Base-by-base conservation (phyloP, 1,284 basidiomycete genomes). In the Rugosomyces carneus region DNA sequence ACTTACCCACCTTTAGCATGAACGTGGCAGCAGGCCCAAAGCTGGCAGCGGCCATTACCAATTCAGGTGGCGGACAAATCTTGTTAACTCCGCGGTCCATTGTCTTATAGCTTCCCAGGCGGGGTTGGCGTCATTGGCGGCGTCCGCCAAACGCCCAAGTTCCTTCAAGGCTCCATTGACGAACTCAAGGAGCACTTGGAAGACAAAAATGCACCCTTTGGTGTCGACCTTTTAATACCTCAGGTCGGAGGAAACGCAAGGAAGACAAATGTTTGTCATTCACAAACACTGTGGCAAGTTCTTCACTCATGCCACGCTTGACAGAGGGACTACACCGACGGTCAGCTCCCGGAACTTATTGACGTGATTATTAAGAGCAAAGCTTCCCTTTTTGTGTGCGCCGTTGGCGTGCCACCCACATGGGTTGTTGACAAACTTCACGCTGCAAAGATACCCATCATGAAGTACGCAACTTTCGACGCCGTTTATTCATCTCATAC, bases 71-170 rank as follows among this genome's bases (percentile, higher is more conserved):
- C 35, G 24, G 9, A 23, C 16, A 10, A 10, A 5, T 20, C 27
- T 18, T 5, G n/a, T 13, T 10, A 3, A 19, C 27, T 10, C 16
- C 31, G 7, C 9, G 5, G 21, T 32, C 26, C 21, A 36, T 10
- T 13, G 5, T 10, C 19, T 38, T 19, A 50, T 5, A 31, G 1
- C 38, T 31, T 8, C 23, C 7, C 40, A 76, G 79, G 82, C 48
- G 90, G 89, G 5, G 80, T 93, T 52, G 90, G 90, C 18, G 86
- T 90, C 54, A 89, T 93, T 52, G 90, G 89, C 4, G 89, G 89
- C 32, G 65, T 91, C 29, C 75, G 78, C 32, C 80, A 82, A 57
- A 84, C 73, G 52, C 84, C 85, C 10, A 82, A 79, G 53, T 74
- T 81, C 57, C 73, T 87, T 27, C 72, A 76, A 54, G 67, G 72